Evolutionary conservation across 768 basidiomycete genomes (phyloP), one percentile per base, ranked within the genome.

Genomic region (Floccularia luteovirens): DNA sequence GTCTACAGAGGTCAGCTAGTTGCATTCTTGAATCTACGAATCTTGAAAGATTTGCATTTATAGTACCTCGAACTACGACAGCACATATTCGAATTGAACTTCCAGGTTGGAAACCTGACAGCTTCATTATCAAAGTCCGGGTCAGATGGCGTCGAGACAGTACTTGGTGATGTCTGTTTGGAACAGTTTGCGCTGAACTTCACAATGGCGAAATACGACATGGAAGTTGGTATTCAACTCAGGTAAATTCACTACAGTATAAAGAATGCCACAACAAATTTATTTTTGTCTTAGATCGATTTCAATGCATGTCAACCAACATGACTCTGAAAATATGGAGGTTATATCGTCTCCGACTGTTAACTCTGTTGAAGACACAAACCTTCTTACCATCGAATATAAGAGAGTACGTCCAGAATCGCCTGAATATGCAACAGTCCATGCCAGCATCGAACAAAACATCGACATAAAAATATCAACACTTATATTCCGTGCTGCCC

Each of bases 401-500:
- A 63, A 66, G 20, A 79, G 87, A 30, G 86, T 83, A 1, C 86
- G 97, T 56, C 77, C 74, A 50, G 71, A 77, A 20, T 93, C 92
- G 3, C 92, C 96, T 0, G 88, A 94, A 50, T 97, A 85, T 59
- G 59, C 73, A 47, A 75, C 79, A 1, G 61, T 77, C 3, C 83
- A 86, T 59, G 90, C 91, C 45, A 82, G 85, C 17, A 78, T 92
- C 34, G 87, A 94, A 51, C 93, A 96, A 60, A 85, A 66, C 43
- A 77, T 98, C 42, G 84, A 91, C 51, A 76, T 91, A 48, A 79
- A 78, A 49, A 68, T 98, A 27, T 93, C 94, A 3, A 96, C 94
- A 0, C 80, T 99, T 56, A 74, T 93, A 38, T 82, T 98, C 60
- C 78, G 79, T 41, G 80, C 85, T 2, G 84, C 86, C 5, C 92